These are phyloP conservation scores for Amniculicola lignicola DNA, from an alignment of 495 filamentous ascomycete species.

Conservation along the genomic window DNA sequence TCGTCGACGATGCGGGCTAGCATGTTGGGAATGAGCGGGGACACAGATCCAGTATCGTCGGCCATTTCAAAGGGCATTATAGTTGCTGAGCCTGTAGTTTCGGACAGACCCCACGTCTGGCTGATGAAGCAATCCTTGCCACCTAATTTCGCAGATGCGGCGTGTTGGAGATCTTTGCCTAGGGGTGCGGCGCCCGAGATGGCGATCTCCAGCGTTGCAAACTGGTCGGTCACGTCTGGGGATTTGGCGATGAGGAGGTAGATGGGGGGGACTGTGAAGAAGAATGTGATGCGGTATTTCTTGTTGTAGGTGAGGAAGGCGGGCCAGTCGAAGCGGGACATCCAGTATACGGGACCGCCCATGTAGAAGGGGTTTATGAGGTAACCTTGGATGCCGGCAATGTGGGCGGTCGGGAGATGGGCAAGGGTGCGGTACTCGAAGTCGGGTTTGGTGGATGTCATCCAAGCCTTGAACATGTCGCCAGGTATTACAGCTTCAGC, in stretches of 20 bases:
- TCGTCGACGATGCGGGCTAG: constrained; percentile 31
- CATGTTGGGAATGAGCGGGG: constrained; percentile 32
- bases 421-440: constrained; percentile 44
- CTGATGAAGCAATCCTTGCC: constrained; percentile 29
- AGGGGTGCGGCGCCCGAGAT: constrained; percentile 32
- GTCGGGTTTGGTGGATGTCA: constrained; percentile 24
- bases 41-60: constrained; percentile 32
- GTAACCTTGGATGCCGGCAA: constrained; percentile 47
- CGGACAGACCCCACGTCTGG: constrained; percentile 30
- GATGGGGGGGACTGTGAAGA: constrained; percentile 54
- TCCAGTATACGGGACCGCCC: constrained; percentile 51
- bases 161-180: constrained; percentile 27
- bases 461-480: constrained; percentile 32
- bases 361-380: constrained; percentile 40
- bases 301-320: constrained; percentile 46
- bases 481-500: constrained; percentile 32
- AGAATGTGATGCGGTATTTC: constrained; percentile 46
- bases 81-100: constrained; percentile 35
- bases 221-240: constrained; percentile 51
- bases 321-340: constrained; percentile 48
- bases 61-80: constrained; percentile 24
- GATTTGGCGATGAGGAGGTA: constrained; percentile 50
- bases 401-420: constrained; percentile 50
- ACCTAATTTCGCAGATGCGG: constrained; percentile 25
- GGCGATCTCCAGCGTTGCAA: constrained; percentile 32